Evolutionary conservation across 2,329 filamentous ascomycete species (phyloP).

Genomic region (Pseudocercospora fijiensis): DNA sequence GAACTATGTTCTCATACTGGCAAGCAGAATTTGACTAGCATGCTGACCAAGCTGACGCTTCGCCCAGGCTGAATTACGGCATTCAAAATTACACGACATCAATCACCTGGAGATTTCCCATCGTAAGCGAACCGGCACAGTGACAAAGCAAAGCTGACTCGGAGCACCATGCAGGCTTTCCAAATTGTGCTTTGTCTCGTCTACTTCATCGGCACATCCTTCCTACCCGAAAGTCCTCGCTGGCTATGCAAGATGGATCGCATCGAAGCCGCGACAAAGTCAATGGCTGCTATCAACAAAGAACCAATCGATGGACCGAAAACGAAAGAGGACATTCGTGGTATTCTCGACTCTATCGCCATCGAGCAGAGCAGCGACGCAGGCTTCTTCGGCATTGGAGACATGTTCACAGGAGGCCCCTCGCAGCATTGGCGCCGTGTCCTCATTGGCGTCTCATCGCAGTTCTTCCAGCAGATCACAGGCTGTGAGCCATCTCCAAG

Average conservation of each 20-base stretch:
- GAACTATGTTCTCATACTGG: constrained; percentile 11
- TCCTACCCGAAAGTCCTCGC: constrained; percentile 4
- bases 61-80: constrained; percentile 2
- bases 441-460: constrained; percentile 5
- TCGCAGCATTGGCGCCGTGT: constrained; percentile 6
- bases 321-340: constrained; percentile 10
- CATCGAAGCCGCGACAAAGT: constrained; percentile 3
- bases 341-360: constrained; percentile 7
- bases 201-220: constrained; percentile 11
- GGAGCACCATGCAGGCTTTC: not conserved
- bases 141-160: not conserved
- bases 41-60: not conserved
- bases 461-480: constrained; percentile 8
- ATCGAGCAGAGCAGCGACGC: not conserved
- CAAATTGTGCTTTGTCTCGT: constrained; percentile 7
- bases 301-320: constrained; percentile 1
- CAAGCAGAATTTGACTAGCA: not conserved
- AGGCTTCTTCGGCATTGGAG: not conserved
- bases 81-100: constrained; percentile 7
- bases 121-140: not conserved
- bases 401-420: constrained; percentile 6
- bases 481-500: not conserved
- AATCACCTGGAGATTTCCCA: constrained; percentile 7
- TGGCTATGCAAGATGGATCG: constrained; percentile 10
- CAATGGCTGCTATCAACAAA: constrained; percentile 10